A percentile compares a stretch with the other conserved stretches of the same genome.
Evolutionary conservation across 495 filamentous ascomycete species (phyloP).

Genomic region (Penicilliopsis zonata): DNA sequence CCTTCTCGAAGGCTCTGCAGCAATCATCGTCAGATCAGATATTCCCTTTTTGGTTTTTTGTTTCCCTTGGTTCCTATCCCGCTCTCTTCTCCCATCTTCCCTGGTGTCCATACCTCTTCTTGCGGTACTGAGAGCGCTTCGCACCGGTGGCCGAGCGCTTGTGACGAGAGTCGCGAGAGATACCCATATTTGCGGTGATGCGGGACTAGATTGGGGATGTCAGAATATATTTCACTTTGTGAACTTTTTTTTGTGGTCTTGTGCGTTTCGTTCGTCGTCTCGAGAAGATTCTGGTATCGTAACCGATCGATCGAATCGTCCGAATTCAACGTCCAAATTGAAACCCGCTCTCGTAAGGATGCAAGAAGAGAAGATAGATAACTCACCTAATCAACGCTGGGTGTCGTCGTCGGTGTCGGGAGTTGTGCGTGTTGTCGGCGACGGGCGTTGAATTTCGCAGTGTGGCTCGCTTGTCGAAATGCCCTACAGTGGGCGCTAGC

Average conservation of each 20-base stretch:
- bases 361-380: slow-evolving; percentile 6
- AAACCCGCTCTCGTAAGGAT: slow-evolving; percentile 8
- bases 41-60: background rate
- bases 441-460: slow-evolving; percentile 34
- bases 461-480: slow-evolving; percentile 36
- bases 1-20: slow-evolving; percentile 94
- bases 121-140: slow-evolving; percentile 89
- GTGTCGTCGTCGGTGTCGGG: slow-evolving; percentile 28
- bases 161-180: slow-evolving; percentile 97
- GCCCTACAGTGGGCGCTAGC: slow-evolving; percentile 18
- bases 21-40: slow-evolving; percentile 4
- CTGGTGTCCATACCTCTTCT: slow-evolving; percentile 52
- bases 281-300: no score
- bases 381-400: slow-evolving; percentile 39
- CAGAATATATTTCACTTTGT: background rate
- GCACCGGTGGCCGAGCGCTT: slow-evolving; percentile 97
- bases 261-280: background rate
- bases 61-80: slow-evolving; percentile 10
- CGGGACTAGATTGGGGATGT: no score
- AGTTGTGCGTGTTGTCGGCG: slow-evolving; percentile 29
- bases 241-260: background rate
- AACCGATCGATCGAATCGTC: no score
- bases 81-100: slow-evolving; percentile 5
- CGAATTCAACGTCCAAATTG: no score
- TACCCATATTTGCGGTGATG: slow-evolving; percentile 84